A percentile compares a stretch with the other conserved stretches of the same genome.
phyloP scores from a whole-genome alignment of 2,329 filamentous ascomycete species.

The Thelonectria olida region DNA sequence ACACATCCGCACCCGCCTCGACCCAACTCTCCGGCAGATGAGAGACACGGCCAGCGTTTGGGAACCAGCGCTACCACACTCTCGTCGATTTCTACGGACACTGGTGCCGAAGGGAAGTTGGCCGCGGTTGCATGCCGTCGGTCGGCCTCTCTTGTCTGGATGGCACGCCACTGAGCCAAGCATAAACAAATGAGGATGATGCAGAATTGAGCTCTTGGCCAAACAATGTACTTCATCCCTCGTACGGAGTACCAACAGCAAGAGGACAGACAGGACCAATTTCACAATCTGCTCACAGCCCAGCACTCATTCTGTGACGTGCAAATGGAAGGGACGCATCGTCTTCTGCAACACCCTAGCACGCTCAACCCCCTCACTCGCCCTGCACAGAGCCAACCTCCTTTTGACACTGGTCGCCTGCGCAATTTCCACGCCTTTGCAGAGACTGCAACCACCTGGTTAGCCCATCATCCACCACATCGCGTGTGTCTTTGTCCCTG shows the following conservation, averaged over 20 bases:
- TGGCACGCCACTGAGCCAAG: not conserved
- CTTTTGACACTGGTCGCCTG: conserved; percentile 21
- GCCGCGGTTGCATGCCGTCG: conserved; percentile 23
- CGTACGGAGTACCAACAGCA: not conserved
- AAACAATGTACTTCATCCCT: not conserved
- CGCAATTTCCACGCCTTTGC: conserved; percentile 38
- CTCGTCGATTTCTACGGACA: conserved; percentile 26
- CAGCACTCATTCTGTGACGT: conserved; percentile 29
- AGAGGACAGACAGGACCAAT: not conserved
- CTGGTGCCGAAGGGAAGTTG: not conserved
- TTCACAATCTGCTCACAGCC: too few species aligned
- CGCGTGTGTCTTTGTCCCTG: conserved; percentile 24
- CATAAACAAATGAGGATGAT: not conserved
- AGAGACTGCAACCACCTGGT: conserved; percentile 9
- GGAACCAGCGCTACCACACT: conserved; percentile 35
- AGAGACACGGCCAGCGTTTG: conserved; percentile 38
- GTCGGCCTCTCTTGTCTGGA: too few species aligned
- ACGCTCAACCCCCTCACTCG: conserved; percentile 7
- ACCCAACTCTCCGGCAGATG: conserved; percentile 35
- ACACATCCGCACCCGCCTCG: conserved; percentile 2
- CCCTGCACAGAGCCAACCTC: conserved; percentile 16
- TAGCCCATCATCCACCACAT: conserved; percentile 18
- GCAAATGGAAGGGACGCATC: conserved; percentile 20
- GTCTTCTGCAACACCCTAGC: conserved; percentile 39
- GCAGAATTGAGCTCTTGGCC: not conserved